These are phyloP conservation scores for Pythium sp. DNA, from an alignment of 352 stramenopile species.

Conservation along the genomic window DNA sequence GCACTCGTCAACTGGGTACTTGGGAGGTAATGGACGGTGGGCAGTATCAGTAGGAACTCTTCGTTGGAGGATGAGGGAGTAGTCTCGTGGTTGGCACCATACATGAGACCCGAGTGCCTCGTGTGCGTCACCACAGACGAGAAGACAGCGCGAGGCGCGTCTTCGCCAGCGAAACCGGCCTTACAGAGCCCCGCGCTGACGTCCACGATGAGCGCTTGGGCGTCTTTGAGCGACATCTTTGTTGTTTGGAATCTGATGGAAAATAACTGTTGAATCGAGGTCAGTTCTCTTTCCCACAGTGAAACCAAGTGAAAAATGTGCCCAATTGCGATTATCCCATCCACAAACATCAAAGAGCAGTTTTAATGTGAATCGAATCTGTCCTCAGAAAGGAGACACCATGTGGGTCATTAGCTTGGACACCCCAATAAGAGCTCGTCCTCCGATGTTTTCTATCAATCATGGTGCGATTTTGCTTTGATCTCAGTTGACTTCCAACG, in stretches of 20 bases:
- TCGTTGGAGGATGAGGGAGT: too few relatives aligned
- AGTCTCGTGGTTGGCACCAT: background rate
- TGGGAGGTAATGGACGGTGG: background rate
- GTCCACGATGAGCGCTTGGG: background rate
- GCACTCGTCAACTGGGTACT: slow-evolving; percentile 69
- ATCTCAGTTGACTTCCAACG: too few relatives aligned
- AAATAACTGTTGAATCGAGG: too few relatives aligned
- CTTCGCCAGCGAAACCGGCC: background rate
- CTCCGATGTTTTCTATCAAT: too few relatives aligned
- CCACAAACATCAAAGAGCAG: background rate
- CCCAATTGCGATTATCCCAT: background rate
- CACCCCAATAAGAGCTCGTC: too few relatives aligned
- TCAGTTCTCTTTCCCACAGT: background rate
- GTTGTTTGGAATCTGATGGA: background rate
- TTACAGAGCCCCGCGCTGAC: background rate
- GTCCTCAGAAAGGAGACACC: background rate
- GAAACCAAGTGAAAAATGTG: background rate
- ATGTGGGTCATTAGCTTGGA: background rate
- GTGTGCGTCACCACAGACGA: background rate
- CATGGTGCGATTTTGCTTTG: too few relatives aligned
- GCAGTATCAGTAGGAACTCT: background rate
- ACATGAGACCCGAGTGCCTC: background rate
- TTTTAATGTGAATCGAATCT: background rate
- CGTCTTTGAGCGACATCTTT: background rate
- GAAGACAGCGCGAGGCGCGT: background rate